These are phyloP conservation scores for Nelumbo lutea DNA, from an alignment of 164 flowering plant species.

Conservation along the genomic window DNA sequence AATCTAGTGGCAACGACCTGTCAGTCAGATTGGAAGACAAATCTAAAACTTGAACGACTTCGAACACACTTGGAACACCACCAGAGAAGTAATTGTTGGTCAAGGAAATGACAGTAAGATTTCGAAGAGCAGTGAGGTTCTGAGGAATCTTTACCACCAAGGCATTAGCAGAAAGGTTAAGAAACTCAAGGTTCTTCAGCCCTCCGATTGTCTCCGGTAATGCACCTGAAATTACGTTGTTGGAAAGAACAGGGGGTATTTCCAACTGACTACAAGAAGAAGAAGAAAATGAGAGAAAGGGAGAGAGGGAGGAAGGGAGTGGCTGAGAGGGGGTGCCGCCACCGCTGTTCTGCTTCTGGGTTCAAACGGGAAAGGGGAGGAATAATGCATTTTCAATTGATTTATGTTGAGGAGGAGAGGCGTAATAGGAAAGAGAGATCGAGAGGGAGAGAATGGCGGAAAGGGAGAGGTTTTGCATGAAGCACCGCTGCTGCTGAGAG, in stretches of 20 bases:
- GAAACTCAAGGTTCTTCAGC: constrained; percentile 40
- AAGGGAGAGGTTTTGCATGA: no score
- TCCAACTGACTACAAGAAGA: no score
- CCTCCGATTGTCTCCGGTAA: constrained; percentile 38
- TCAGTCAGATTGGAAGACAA: constrained; percentile 62
- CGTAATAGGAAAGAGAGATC: no score
- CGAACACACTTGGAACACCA: constrained; percentile 40
- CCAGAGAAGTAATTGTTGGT: constrained; percentile 58
- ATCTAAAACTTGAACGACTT: constrained; percentile 39
- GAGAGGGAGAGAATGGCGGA: no score
- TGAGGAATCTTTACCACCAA: constrained; percentile 59
- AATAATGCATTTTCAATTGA: no score
- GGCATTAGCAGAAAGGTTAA: constrained; percentile 79
- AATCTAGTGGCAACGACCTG: constrained; percentile 52
- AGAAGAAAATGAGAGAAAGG: no score
- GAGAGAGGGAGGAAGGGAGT: constrained; percentile 62
- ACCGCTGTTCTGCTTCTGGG: no score
- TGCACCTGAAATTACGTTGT: constrained; percentile 63
- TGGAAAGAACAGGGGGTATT: constrained; percentile 30
- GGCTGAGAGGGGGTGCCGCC: constrained; percentile 61
- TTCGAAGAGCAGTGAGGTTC: constrained; percentile 30
- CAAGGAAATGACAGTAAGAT: constrained; percentile 53
- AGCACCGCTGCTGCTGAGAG: no score
- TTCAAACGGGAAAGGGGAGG: no score
- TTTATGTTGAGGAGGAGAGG: no score